Conservation (phyloP, 805 yeast genomes). For the Wickerhamomyces canadensis region DNA sequence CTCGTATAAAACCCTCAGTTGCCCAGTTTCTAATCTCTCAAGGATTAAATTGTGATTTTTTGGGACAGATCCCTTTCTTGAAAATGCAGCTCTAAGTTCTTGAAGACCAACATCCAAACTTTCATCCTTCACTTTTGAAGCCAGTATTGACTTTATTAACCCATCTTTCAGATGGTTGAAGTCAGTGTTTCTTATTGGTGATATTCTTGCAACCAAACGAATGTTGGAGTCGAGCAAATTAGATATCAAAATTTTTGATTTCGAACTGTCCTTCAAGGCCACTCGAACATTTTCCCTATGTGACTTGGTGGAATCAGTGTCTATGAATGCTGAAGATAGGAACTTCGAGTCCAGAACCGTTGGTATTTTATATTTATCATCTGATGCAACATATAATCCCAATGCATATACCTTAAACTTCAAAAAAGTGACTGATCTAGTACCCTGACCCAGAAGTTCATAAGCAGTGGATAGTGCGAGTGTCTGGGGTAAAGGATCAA, state of each 20-base stretch:
- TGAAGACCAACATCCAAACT: slow-evolving; percentile 57
- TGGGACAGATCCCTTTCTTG: slow-evolving; percentile 64
- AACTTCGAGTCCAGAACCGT: slow-evolving; percentile 38
- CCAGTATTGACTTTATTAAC: slow-evolving; percentile 69
- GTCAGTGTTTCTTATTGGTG: slow-evolving; percentile 88
- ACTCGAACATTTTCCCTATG: slow-evolving; percentile 35
- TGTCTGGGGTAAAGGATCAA: slow-evolving; percentile 34
- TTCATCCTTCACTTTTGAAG: slow-evolving; percentile 47
- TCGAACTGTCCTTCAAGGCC: slow-evolving; percentile 45
- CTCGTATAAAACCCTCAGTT: slow-evolving; percentile 38
- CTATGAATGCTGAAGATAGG: slow-evolving; percentile 32
- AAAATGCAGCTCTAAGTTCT: slow-evolving; percentile 58
- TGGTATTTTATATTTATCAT: slow-evolving; percentile 42
- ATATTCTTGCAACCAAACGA: slow-evolving; percentile 65
- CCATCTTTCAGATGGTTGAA: slow-evolving; percentile 89
- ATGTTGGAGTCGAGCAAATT: slow-evolving; percentile 54
- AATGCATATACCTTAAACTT: slow-evolving; percentile 81
- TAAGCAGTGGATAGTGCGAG: slow-evolving; percentile 32
- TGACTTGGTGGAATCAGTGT: slow-evolving; percentile 25
- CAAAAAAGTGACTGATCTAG: slow-evolving; percentile 77
- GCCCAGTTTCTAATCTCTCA: slow-evolving; percentile 45
- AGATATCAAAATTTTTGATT: slow-evolving; percentile 48
- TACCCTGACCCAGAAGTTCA: slow-evolving; percentile 71
- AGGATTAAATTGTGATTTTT: slow-evolving; percentile 65
- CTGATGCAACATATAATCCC: slow-evolving; percentile 70